Evolutionary conservation across 805 yeast genomes (phyloP), one percentile per base, ranked within the genome.

Genomic region (Ogataea wickerhamii): DNA sequence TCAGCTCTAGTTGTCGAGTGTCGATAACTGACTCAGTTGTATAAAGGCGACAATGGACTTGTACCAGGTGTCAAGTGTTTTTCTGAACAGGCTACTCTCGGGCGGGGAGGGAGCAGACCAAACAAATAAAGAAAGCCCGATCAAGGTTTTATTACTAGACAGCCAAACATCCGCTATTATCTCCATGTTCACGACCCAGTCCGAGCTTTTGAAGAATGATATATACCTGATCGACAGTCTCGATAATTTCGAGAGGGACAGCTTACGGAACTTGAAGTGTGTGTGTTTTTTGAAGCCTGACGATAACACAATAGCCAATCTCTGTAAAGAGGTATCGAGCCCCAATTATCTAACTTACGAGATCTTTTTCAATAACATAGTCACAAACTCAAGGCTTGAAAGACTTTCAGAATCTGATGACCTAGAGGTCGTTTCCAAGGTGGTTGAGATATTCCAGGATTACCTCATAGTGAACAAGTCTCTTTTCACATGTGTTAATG

Each of bases 371-470:
- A 83, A 78, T 56, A 88, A 88, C 57, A 67, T 78, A 12, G 72
- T 89, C 21, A 70, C 78, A 36, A 93, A 91, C 62, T 68, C 80
- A 18, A 84, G 86, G 46, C 60, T 93, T 49, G 99, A 93, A 57
- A 71, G 85, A 35, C 57, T 93, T 32, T 98, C 98, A 0, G 96
- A 87, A 59, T 75, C 86, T 3, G 99, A 93, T 60, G 93, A 86
- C 54, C 70, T 80, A 52, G 98, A 91, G 56, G 77, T 79, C 7
- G 83, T 93, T 7, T 65, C 71, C 4, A 75, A 75, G 41, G 87
- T 93, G 4, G 78, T 82, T 36, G 98, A 93, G 55, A 56, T 89
- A 27, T 93, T 87, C 56, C 85, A 82, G 50, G 97, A 93, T 60
- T 89, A 82, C 56, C 70, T 77, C 45, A 79, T 86, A 6, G 63